Percentiles rank a stretch among this genome's conserved stretches.
phyloP scores from a whole-genome alignment of 2,329 filamentous ascomycete genomes.

The Neofusicoccum cordaticola region DNA sequence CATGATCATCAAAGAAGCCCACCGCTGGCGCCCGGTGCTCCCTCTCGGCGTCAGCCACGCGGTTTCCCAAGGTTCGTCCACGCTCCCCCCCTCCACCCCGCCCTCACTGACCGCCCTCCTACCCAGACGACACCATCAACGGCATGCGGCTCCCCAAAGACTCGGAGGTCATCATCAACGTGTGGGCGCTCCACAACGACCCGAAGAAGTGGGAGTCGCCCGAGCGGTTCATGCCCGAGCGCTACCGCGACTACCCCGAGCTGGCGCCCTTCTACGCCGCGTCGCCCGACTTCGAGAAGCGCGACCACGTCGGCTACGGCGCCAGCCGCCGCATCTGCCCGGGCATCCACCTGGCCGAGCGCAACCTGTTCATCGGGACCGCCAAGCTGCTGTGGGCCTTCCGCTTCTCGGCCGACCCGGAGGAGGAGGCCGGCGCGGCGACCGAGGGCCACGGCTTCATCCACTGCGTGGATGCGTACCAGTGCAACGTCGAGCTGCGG shows the following conservation, averaged over 20 bases:
- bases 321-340: slow-evolving; percentile 17
- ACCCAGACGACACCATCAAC: slow-evolving; percentile 19
- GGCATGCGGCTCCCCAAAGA: background rate
- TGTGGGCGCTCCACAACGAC: slow-evolving; percentile 34
- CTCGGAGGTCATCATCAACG: background rate
- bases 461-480: background rate
- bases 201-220: slow-evolving; percentile 18
- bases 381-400: slow-evolving; percentile 18
- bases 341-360: slow-evolving; percentile 17
- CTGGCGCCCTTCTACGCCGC: slow-evolving; percentile 13
- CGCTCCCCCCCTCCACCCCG: background rate
- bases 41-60: slow-evolving; percentile 39
- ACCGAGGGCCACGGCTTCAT: background rate
- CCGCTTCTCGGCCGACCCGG: background rate
- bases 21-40: slow-evolving; percentile 34
- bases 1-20: slow-evolving; percentile 32
- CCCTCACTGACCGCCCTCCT: slow-evolving; percentile 20
- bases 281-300: slow-evolving; percentile 25
- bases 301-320: slow-evolving; percentile 38
- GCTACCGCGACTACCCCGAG: slow-evolving; percentile 13
- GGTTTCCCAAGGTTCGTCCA: slow-evolving; percentile 27
- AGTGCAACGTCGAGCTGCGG: background rate
- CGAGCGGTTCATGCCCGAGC: slow-evolving; percentile 16
- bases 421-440: background rate
- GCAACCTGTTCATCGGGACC: slow-evolving; percentile 9